phyloP scores from a whole-genome alignment of 2,329 filamentous ascomycete genomes.

The Penicillium sp. region DNA sequence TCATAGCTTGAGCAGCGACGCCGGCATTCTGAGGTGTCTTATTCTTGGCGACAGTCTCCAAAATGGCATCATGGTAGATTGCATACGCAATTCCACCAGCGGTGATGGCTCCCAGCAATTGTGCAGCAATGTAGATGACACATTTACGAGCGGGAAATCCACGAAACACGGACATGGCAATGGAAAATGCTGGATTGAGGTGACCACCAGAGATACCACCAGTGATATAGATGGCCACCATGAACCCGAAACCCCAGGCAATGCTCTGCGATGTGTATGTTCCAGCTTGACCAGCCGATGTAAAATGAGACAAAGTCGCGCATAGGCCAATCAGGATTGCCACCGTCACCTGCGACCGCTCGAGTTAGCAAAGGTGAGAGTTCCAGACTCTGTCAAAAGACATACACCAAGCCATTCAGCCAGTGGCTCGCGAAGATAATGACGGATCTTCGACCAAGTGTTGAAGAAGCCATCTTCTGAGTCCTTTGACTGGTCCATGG shows the following conservation, averaged over 20 bases:
- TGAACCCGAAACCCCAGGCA: slow-evolving; percentile 29
- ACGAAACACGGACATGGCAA: slow-evolving; percentile 33
- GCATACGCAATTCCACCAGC: slow-evolving; percentile 33
- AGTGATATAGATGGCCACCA: slow-evolving; percentile 42
- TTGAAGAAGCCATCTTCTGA: slow-evolving; percentile 21
- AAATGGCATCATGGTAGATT: slow-evolving; percentile 35
- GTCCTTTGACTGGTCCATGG: not conserved
- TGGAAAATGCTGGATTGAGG: slow-evolving; percentile 45
- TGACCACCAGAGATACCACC: slow-evolving; percentile 47
- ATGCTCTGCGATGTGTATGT: slow-evolving; percentile 10
- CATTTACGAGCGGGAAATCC: slow-evolving; percentile 32
- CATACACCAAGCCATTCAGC: slow-evolving; percentile 29
- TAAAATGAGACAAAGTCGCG: too few relatives aligned
- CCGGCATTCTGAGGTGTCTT: slow-evolving; percentile 17
- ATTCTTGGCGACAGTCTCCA: slow-evolving; percentile 13
- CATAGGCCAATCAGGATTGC: slow-evolving; percentile 27
- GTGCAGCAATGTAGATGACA: slow-evolving; percentile 30
- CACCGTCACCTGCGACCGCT: slow-evolving; percentile 22
- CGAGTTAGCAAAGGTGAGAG: too few relatives aligned
- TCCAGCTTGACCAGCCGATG: too few relatives aligned
- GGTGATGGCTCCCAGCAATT: slow-evolving; percentile 33
- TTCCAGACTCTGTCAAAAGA: too few relatives aligned
- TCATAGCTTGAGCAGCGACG: slow-evolving; percentile 7
- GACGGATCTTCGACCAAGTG: slow-evolving; percentile 24
- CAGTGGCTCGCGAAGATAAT: slow-evolving; percentile 24